Base-by-base conservation (phyloP, 208 protist species). In the Leishmania lainsoni region DNA sequence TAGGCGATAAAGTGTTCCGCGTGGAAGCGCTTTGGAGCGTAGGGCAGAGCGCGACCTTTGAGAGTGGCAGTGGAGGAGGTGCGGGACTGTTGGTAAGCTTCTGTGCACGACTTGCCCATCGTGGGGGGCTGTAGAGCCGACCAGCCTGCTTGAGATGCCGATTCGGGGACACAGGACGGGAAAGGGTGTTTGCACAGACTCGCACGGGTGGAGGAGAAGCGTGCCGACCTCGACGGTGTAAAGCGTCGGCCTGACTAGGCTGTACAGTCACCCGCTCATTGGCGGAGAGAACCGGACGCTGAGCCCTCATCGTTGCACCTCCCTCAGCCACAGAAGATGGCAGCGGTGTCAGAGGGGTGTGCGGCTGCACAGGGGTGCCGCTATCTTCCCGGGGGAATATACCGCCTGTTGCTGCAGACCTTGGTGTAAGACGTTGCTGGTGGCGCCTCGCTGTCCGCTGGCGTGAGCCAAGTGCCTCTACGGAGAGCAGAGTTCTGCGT, bases 91-190 rank as follows among this genome's bases (percentile, higher is more conserved):
- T 75, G 4, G 71, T 26, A 35, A 75, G 51, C 48, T 3, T 10
- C n/a, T 17, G 71, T 45, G 71, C 22, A 17, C 49, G 10, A 10
- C 49, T 29, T 29, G 29, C 49, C 71, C 45, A 75, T 59, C 73
- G 73, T 17, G 73, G 73, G 10, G 73, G 73, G 22, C 73, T 77
- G 73, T 77, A 77, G 22, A 77, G 54, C 35, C 73, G 73, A 39
- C 73, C 78, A 70, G 29, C 45, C 3, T 69, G 76, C 32, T 74
- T n/a, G 0, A 54, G 66, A 52, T 14, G 76, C 51, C 42, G 59
- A 22, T 49, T 56, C 29, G 58, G 65, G 16, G 68, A 72, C 68
- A n/a, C 68, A 12, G n/a, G 45, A 59, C 20, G 54, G 17, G 26
- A 8, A 29, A 49, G 29, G 39, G 58, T 17, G 22, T 58, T 45